Percentiles rank a stretch among this genome's conserved stretches.
These are phyloP conservation scores for Yarrowia alimentaria DNA, from an alignment of 805 yeast genomes.

Conservation along the genomic window DNA sequence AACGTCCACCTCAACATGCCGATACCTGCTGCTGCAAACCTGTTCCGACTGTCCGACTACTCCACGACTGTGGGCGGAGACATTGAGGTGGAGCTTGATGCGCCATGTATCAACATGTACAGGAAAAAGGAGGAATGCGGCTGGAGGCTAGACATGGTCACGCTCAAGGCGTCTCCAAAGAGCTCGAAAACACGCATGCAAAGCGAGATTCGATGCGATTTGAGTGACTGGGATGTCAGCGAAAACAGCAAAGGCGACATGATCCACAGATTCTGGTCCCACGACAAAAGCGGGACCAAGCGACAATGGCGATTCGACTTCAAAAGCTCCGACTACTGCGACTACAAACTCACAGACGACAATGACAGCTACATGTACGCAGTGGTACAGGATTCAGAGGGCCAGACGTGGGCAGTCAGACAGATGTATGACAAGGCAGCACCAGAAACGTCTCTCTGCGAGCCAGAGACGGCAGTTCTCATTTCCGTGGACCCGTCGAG, in stretches of 20 bases:
- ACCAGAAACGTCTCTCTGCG: too few species aligned
- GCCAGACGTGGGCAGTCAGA: neutral
- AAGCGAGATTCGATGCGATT: conserved; percentile 10
- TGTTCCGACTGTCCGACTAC: conserved; percentile 3
- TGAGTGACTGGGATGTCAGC: neutral
- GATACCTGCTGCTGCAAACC: neutral
- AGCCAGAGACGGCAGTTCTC: too few species aligned
- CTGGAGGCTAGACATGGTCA: conserved; percentile 2
- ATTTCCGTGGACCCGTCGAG: neutral
- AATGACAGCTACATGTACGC: conserved; percentile 5
- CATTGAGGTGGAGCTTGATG: conserved; percentile 7
- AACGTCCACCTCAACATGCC: conserved; percentile 5
- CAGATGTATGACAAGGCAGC: neutral
- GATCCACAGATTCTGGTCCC: conserved; percentile 7
- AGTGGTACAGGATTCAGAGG: neutral
- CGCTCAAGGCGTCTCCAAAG: neutral
- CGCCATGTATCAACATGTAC: conserved; percentile 14
- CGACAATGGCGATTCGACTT: conserved; percentile 1
- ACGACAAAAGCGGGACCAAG: neutral
- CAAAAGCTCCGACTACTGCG: conserved; percentile 3
- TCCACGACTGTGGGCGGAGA: conserved; percentile 6
- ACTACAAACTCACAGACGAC: conserved; percentile 9
- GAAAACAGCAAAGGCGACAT: neutral
- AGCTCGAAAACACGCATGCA: conserved; percentile 1
- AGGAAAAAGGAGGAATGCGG: neutral